Evolutionary conservation across 2,329 filamentous ascomycete species (phyloP), one percentile per base, ranked within the genome.

Genomic region (Arachnopeziza araneosa): DNA sequence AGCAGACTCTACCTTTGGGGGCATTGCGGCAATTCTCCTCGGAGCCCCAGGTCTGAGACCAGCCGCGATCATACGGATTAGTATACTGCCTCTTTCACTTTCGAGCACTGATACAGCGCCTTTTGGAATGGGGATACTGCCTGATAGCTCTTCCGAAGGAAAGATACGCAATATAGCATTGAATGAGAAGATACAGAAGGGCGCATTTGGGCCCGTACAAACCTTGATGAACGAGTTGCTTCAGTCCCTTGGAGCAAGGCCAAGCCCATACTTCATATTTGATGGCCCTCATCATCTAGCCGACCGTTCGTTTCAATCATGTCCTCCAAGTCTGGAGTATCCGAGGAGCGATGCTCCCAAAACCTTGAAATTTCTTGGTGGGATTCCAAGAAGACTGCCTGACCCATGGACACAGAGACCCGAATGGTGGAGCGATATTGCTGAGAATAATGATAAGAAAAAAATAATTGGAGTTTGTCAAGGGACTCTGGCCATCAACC

Each of bases 341-440:
- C 68, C 67, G 1, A 67, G 74, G 1, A 66, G 61, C 24, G 73
- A 76, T 56, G 59, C 76, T 4, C 73, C 75, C 6, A 59, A 72
- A 0, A 72, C 73, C 19, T 67, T 82, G 24, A 73, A 74, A 10
- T 82, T 77, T 56, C 72, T 75, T n/a, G 81, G 81, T 1, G 75
- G 71, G 2, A 61, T 79, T 5, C 73, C 75, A 0, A 70, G 26
- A 30, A 9, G 26, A 30, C 5, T 30, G 26, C 26, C 69, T 17
- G 72, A 71, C 32, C 5, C 62, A 68, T 1, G 19, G 73, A 57
- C 66, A 71, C 30, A 52, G 9, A 30, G 26, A 30, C 26, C 26
- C 9, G 26, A 30, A 30, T 30, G 78, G 76, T 83, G 78, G 78
- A 57, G 70, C 2, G 74, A 77, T 2, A 70, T 83, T 17, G 64